Conservation (phyloP, 1,284 basidiomycete species). For the Abortiporus biennis region DNA sequence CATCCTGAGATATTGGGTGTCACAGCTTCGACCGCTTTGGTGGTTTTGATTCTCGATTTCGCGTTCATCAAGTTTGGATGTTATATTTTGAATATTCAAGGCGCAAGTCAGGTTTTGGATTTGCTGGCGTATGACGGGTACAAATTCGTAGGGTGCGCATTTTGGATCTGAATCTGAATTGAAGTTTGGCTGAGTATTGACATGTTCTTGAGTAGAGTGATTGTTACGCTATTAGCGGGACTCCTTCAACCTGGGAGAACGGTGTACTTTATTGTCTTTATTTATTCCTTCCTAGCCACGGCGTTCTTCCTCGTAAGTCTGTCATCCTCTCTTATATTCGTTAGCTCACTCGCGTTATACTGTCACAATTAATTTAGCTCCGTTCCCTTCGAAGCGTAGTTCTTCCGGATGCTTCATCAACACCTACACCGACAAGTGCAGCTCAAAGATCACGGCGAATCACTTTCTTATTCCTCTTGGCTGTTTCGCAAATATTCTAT, state of each 20-base stretch:
- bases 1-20: constrained; percentile 89
- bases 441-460: constrained; percentile 79
- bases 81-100: constrained; percentile 54
- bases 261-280: constrained; percentile 67
- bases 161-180: background rate
- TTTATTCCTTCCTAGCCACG: constrained; percentile 83
- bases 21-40: constrained; percentile 78
- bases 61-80: constrained; percentile 86
- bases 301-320: constrained; percentile 89
- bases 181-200: constrained; percentile 2
- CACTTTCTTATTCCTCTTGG: constrained; percentile 79
- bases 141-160: constrained; percentile 88
- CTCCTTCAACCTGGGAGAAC: constrained; percentile 57
- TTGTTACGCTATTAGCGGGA: constrained; percentile 59
- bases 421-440: constrained; percentile 66
- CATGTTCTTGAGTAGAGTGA: constrained; percentile 45
- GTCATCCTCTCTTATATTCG: background rate
- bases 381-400: constrained; percentile 90
- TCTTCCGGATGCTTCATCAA: constrained; percentile 57
- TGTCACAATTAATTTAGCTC: constrained; percentile 40
- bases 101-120: constrained; percentile 63
- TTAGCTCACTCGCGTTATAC: constrained; percentile 1
- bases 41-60: constrained; percentile 83
- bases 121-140: constrained; percentile 87
- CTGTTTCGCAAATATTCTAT: constrained; percentile 74